Evolutionary conservation across 352 stramenopile genomes (phyloP), one percentile per base, ranked within the genome.

Genomic region (Phytopythium delawarense): DNA sequence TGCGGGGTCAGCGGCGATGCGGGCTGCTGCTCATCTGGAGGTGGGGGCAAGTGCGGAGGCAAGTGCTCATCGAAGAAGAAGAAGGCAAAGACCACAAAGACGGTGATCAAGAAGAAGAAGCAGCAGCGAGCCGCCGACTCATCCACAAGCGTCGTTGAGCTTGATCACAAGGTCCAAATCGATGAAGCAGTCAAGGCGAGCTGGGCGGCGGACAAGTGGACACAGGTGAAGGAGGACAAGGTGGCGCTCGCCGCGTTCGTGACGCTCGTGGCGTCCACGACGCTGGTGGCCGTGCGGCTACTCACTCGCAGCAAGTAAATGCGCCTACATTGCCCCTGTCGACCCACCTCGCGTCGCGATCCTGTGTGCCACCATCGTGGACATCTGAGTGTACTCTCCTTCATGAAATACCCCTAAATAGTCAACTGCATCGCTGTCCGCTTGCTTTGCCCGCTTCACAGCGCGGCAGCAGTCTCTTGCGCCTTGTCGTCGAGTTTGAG

Each of bases 401-500:
- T 58, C 15, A 23, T 23, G 20, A 45, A 57, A 16, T 40, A 28
- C 42, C 15, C 23, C 50, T 23, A 20, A 58, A 55, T 62, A 45
- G 53, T 40, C 44, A 58, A 46, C 23, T 37, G 32, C 35, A 46
- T 58, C 28, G n/a, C 18, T 32, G 6, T 46, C 30, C 34, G 16
- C 51, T 18, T 7, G 4, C 40, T 4, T 51, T 12, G 23, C 21
- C 46, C 13, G 5, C 0, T 25, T 53, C 46, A 53, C 21, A 28
- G 23, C 12, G 46, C 46, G 13, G 46, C 9, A 12, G 35, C 35
- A 7, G 62, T 18, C 51, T 88, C 76, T 20, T 88, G 75, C 2
- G 62, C 53, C 58, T 75, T 77, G 54, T 74, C 81, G 51, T 88
- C 77, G 1, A 81, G 62, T 56, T 88, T 90, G 58, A 90, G 78